These are phyloP conservation scores for Wickerhamomyces hampshirensis DNA, from an alignment of 805 yeast genomes.

Conservation along the genomic window DNA sequence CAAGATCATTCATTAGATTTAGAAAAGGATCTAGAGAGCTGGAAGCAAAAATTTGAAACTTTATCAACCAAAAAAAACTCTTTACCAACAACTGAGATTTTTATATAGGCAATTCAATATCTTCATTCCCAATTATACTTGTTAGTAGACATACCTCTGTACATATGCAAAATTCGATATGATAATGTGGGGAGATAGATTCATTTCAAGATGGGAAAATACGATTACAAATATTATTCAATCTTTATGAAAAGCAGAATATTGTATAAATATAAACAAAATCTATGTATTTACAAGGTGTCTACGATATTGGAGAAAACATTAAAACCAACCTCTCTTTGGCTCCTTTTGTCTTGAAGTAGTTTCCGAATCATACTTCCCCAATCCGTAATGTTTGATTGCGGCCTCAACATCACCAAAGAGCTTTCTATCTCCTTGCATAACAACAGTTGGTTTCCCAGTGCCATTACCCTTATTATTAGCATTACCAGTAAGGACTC, in stretches of 20 bases:
- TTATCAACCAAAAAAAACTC: slow-evolving; percentile 18
- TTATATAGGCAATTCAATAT: slow-evolving; percentile 22
- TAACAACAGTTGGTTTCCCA: slow-evolving; percentile 76
- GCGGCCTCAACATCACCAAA: slow-evolving; percentile 80
- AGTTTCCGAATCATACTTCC: slow-evolving; percentile 11
- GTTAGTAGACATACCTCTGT: too few relatives aligned
- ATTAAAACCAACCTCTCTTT: slow-evolving; percentile 26
- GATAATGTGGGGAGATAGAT: too few relatives aligned
- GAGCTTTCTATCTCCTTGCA: slow-evolving; percentile 81
- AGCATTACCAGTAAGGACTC: slow-evolving; percentile 66
- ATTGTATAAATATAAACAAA: too few relatives aligned
- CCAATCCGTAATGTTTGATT: slow-evolving; percentile 63
- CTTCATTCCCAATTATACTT: too few relatives aligned
- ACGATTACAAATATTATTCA: too few relatives aligned
- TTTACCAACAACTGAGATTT: slow-evolving; percentile 21
- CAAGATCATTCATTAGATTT: slow-evolving; percentile 47
- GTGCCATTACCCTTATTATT: slow-evolving; percentile 41
- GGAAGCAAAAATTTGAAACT: slow-evolving; percentile 40
- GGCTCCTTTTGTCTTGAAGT: too few relatives aligned
- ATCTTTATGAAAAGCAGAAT: too few relatives aligned
- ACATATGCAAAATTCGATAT: too few relatives aligned
- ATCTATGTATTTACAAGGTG: too few relatives aligned
- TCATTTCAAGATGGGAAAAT: too few relatives aligned
- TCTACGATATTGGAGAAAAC: too few relatives aligned
- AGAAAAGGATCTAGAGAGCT: slow-evolving; percentile 53